These are phyloP conservation scores for Xylariaceae sp. DNA, from an alignment of 2,329 filamentous ascomycete genomes.

Conservation along the genomic window DNA sequence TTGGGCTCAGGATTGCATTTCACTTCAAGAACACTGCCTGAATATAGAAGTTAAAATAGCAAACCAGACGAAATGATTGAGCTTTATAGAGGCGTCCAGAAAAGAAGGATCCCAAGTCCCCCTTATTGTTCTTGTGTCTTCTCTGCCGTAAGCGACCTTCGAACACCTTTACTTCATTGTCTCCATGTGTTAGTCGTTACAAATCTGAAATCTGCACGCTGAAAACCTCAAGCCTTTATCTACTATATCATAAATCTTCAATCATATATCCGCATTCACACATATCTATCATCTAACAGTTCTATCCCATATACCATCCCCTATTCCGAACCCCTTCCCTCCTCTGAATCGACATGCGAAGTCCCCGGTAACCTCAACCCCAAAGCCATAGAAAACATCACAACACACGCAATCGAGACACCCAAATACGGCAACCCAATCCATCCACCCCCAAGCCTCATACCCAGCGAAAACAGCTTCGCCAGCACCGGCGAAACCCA, in stretches of 20 bases:
- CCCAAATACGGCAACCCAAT: conserved; percentile 32
- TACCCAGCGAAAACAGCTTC: conserved; percentile 29
- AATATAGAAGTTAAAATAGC: too few relatives aligned
- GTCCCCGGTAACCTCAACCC: conserved; percentile 22
- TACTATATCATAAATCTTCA: too few relatives aligned
- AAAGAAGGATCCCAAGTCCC: background rate
- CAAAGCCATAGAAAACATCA: conserved; percentile 24
- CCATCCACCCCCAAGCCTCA: conserved; percentile 29
- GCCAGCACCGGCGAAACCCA: conserved; percentile 30
- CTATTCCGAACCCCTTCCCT: conserved; percentile 20
- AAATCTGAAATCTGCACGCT: too few relatives aligned
- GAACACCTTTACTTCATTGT: background rate
- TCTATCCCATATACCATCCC: background rate
- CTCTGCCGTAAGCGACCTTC: background rate
- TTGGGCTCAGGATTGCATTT: too few relatives aligned
- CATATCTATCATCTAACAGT: too few relatives aligned
- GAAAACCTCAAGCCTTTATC: too few relatives aligned
- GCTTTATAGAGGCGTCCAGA: background rate
- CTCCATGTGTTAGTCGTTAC: too few relatives aligned
- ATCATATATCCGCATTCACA: too few relatives aligned
- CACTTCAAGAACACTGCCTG: too few relatives aligned
- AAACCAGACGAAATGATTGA: background rate
- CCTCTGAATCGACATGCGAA: conserved; percentile 14
- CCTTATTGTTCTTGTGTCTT: background rate
- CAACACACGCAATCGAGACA: conserved; percentile 24